Evolutionary conservation across 2,329 filamentous ascomycete species (phyloP).

Genomic region (Cylindrodendrum hubeiense): DNA sequence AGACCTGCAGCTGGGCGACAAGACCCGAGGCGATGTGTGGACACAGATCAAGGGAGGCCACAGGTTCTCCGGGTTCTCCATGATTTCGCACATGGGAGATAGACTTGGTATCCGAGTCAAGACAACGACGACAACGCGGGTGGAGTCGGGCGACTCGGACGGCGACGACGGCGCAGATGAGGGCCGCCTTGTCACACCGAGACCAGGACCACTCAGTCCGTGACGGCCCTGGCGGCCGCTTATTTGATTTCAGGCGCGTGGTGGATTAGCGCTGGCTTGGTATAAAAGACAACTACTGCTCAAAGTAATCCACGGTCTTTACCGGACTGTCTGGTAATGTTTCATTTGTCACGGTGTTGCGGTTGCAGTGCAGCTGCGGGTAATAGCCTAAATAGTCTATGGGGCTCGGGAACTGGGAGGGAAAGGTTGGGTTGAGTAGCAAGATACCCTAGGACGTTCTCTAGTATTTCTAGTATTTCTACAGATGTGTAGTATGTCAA

Average conservation of each 20-base stretch:
- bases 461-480: not conserved
- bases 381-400: not conserved
- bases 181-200: conserved; percentile 4
- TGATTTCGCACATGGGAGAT: conserved; percentile 38
- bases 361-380: not conserved
- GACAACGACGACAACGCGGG: conserved; percentile 33
- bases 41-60: conserved; percentile 47
- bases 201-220: conserved; percentile 7
- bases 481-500: not conserved
- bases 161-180: conserved; percentile 18
- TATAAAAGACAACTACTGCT: not conserved
- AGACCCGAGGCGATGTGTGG: conserved; percentile 45
- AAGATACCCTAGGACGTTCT: conserved; percentile 16
- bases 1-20: conserved; percentile 46
- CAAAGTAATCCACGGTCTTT: conserved; percentile 7
- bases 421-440: not conserved
- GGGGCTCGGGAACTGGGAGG: not conserved
- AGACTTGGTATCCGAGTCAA: conserved; percentile 40
- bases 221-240: not conserved
- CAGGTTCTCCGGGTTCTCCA: conserved; percentile 34
- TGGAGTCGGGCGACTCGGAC: conserved; percentile 11
- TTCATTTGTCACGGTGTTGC: conserved; percentile 3
- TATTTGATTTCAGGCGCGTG: not conserved
- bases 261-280: not conserved
- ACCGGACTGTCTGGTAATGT: conserved; percentile 3